Evolutionary conservation across 2,329 filamentous ascomycete genomes (phyloP).

Genomic region (Westerdykella aurantiaca): DNA sequence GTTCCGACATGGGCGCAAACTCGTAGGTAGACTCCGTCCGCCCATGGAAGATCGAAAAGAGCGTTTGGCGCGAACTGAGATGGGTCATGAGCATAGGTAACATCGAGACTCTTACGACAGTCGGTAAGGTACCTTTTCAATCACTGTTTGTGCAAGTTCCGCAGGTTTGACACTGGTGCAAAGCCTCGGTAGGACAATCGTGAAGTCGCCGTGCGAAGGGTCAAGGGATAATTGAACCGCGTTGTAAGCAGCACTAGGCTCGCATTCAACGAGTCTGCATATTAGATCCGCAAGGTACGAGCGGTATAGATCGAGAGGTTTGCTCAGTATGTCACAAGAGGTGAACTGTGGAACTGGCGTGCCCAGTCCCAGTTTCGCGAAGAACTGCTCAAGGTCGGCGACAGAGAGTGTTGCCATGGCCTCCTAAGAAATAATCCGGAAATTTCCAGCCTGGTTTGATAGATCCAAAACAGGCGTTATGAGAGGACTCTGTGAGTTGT

Average conservation of each 20-base stretch:
- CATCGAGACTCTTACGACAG: background rate
- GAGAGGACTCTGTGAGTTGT: too few relatives aligned
- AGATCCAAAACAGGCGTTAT: too few relatives aligned
- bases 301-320: conserved; percentile 26
- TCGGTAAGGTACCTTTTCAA: conserved; percentile 15
- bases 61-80: conserved; percentile 60
- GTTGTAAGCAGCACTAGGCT: conserved; percentile 15
- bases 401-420: conserved; percentile 4
- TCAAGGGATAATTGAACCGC: conserved; percentile 28
- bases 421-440: too few relatives aligned
- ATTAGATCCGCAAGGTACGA: conserved; percentile 19
- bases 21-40: conserved; percentile 58
- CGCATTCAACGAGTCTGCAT: conserved; percentile 8
- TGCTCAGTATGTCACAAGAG: conserved; percentile 9
- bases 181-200: conserved; percentile 23
- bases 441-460: too few relatives aligned
- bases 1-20: conserved; percentile 60
- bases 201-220: conserved; percentile 26
- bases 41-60: conserved; percentile 58
- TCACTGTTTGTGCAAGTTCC: conserved; percentile 13
- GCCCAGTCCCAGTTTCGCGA: conserved; percentile 4
- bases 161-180: conserved; percentile 17
- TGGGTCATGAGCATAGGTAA: background rate
- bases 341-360: conserved; percentile 6
- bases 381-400: conserved; percentile 3